Conservation (phyloP, 352 stramenopile genomes). For the Thraustotheca clavata region DNA sequence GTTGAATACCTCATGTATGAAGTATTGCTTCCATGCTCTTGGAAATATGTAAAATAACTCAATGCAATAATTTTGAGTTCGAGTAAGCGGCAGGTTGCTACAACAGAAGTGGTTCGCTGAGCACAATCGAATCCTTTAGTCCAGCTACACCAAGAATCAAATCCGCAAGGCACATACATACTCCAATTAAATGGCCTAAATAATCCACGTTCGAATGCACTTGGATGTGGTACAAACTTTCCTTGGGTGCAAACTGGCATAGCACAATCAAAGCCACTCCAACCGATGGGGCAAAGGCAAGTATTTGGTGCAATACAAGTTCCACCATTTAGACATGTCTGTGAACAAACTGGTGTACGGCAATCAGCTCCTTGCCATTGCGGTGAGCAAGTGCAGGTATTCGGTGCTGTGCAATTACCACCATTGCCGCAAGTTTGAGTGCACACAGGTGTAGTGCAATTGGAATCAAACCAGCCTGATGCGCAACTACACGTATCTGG, state of each 20-base stretch:
- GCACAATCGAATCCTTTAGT: slow-evolving; percentile 92
- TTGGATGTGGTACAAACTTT: slow-evolving; percentile 84
- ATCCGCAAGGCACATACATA: slow-evolving; percentile 88
- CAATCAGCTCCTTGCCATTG: slow-evolving; percentile 90
- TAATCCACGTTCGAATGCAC: slow-evolving; percentile 45
- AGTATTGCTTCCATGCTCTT: slow-evolving; percentile 60
- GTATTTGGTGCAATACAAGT: slow-evolving; percentile 90
- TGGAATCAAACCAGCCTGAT: slow-evolving; percentile 92
- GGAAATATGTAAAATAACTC: slow-evolving; percentile 85
- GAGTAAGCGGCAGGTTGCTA: slow-evolving; percentile 59
- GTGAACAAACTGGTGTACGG: slow-evolving; percentile 83
- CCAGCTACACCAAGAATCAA: slow-evolving; percentile 81
- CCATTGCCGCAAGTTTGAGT: slow-evolving; percentile 94
- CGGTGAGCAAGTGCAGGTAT: slow-evolving; percentile 82
- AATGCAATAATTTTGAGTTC: slow-evolving; percentile 76
- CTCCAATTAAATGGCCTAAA: slow-evolving; percentile 52
- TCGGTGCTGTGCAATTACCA: slow-evolving; percentile 90
- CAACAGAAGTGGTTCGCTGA: background rate
- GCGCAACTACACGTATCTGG: slow-evolving; percentile 91
- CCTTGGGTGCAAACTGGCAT: slow-evolving; percentile 90
- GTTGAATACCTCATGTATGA: slow-evolving; percentile 78
- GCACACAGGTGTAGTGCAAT: slow-evolving; percentile 95
- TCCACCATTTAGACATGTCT: slow-evolving; percentile 85
- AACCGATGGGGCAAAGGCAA: slow-evolving; percentile 89
- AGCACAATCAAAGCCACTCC: slow-evolving; percentile 89